phyloP scores from a whole-genome alignment of 2,329 filamentous ascomycete genomes.

The Ophiocordyceps robertsii region DNA sequence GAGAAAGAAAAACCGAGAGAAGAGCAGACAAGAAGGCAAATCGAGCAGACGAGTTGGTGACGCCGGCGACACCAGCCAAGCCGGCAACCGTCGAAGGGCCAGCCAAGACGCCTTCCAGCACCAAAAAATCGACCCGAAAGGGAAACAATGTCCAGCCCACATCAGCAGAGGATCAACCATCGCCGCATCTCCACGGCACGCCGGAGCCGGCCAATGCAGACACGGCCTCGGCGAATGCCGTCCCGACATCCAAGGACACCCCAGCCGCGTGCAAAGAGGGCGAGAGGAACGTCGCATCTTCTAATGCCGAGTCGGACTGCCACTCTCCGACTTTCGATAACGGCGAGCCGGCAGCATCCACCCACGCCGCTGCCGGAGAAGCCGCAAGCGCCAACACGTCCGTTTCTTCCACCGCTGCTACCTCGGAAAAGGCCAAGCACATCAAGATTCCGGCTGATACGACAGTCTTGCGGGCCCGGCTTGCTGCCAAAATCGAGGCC shows the following conservation, averaged over 20 bases:
- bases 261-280: conserved; percentile 18
- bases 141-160: conserved; percentile 7
- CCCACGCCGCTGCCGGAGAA: conserved; percentile 26
- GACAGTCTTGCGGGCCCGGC: conserved; percentile 60
- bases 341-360: conserved; percentile 24
- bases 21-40: conserved; percentile 17
- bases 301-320: conserved; percentile 37
- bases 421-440: conserved; percentile 49
- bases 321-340: conserved; percentile 44
- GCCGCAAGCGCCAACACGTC: conserved; percentile 51
- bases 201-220: conserved; percentile 2
- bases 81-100: conserved; percentile 4
- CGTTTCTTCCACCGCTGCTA: conserved; percentile 50
- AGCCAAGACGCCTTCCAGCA: conserved; percentile 8
- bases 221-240: not conserved
- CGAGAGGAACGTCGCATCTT: conserved; percentile 30
- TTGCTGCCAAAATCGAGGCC: conserved; percentile 73
- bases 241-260: conserved; percentile 8
- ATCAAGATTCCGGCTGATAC: conserved; percentile 58
- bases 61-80: conserved; percentile 5
- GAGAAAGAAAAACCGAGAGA: conserved; percentile 26
- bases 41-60: conserved; percentile 10
- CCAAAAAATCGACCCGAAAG: conserved; percentile 13
- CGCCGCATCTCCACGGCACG: not conserved
- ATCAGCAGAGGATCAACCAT: conserved; percentile 7